These are phyloP conservation scores for Houttuynia cordata DNA, from an alignment of 164 flowering plant genomes.

Conservation along the genomic window DNA sequence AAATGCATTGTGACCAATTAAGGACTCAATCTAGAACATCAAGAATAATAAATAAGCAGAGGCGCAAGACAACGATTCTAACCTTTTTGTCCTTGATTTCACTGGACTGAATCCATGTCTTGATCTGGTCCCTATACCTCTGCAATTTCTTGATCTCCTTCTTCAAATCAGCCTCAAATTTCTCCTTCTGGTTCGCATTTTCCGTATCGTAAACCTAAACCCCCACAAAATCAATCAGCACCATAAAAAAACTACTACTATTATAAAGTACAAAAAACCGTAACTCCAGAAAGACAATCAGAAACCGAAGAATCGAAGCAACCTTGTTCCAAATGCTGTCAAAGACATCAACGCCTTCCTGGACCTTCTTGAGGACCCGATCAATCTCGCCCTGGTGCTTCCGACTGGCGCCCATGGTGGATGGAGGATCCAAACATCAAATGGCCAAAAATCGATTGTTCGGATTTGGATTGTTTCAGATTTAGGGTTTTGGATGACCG, in stretches of 20 bases:
- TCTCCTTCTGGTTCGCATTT: conserved; percentile 97
- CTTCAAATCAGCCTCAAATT: conserved; percentile 97
- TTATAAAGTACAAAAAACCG: too few relatives aligned
- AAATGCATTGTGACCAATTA: too few relatives aligned
- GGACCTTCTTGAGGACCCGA: conserved; percentile 97
- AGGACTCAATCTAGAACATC: too few relatives aligned
- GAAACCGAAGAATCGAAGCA: too few relatives aligned
- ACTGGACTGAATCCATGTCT: conserved; percentile 99
- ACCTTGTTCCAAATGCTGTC: conserved; percentile 99
- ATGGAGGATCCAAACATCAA: too few relatives aligned
- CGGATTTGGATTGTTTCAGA: too few relatives aligned
- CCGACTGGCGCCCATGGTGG: conserved; percentile 86
- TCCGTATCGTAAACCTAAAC: conserved; percentile 89
- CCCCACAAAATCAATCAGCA: conserved; percentile 1
- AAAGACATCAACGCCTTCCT: conserved; percentile 95
- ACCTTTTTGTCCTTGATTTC: conserved; percentile 99
- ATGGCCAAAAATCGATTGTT: too few relatives aligned
- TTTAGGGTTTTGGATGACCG: too few relatives aligned
- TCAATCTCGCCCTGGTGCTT: conserved; percentile 99
- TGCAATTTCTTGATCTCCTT: conserved; percentile 98
- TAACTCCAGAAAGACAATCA: too few relatives aligned
- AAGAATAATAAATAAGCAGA: neutral
- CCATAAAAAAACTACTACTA: too few relatives aligned
- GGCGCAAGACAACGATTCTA: too few relatives aligned
- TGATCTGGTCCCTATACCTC: conserved; percentile 95